Evolutionary conservation across 306 rosid species (phyloP), one percentile per base, ranked within the genome.

Genomic region (Ormosia emarginata): DNA sequence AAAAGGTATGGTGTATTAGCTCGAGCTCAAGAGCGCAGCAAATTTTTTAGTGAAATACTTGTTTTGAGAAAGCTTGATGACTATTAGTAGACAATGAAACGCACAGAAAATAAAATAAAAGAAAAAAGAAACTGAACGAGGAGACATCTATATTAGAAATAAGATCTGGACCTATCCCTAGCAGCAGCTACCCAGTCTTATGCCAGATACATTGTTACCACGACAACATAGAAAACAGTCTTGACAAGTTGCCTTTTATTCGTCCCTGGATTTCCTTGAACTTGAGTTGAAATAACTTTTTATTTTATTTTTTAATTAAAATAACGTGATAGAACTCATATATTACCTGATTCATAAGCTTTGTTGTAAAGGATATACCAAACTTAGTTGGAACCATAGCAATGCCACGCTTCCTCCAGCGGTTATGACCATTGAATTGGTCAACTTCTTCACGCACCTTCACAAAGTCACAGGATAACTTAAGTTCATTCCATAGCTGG

Each of bases 391-490:
- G 98, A 85, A 95, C 82, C 90, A 95, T 89, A 43, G 98, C 91
- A 83, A 93, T 78, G 62, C 99, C 99, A 78, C 96, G 98, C 92
- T 95, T 95, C 84, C 79, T 85, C 98, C 99, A 93, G 75, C 97
- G 91, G 67, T 93, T 93, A 17, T 85, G 86, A 75, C 66, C 58
- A 84, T 93, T 95, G 78, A 90, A 95, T 33, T 47, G 84, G 64
- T 85, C 89, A 49, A 95, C 97, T 84, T 95, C 94, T 50, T 86
- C 71, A 15, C 88, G 90, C 61, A 90, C 90, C 81, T 93, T 93
- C 4, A 17, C 78, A 83, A 90, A 93, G 73, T 89, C 85, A 81
- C 94, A 89, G 50, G 98, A 95, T 82, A 85, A 67, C 87, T 93
- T 90, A 4, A 91, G 91, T 84, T 95, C 90, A 68, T 84, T 81